Percentiles rank a stretch among this genome's conserved stretches.
Conservation (phyloP, 306 rosid genomes). For the Begonia fuchsioides region DNA sequence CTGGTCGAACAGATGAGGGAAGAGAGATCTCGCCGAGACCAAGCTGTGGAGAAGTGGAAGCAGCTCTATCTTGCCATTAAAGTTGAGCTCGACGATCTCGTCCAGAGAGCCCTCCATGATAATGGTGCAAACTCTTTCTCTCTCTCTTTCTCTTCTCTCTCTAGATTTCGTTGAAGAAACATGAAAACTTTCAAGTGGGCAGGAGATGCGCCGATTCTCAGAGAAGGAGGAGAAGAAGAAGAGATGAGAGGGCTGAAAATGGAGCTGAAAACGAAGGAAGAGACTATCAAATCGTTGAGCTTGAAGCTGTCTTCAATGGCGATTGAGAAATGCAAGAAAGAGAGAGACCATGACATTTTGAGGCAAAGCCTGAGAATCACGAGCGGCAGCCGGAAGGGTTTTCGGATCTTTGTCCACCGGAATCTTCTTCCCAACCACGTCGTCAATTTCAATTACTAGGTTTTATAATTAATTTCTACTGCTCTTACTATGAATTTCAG, state of each 20-base stretch:
- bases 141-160: neutral
- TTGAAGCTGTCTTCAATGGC: slow-evolving; percentile 33
- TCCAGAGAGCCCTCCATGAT: slow-evolving; percentile 45
- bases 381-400: slow-evolving; percentile 27
- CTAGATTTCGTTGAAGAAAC: neutral
- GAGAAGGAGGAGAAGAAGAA: slow-evolving; percentile 25
- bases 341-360: slow-evolving; percentile 66
- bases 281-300: slow-evolving; percentile 28
- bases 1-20: slow-evolving; percentile 52
- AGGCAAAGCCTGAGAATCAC: slow-evolving; percentile 84
- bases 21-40: slow-evolving; percentile 67
- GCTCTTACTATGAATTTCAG: too few species aligned
- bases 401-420: slow-evolving; percentile 18
- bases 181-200: too few species aligned
- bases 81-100: slow-evolving; percentile 83
- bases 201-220: too few species aligned
- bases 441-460: neutral
- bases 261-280: slow-evolving; percentile 55
- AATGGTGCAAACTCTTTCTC: slow-evolving; percentile 18
- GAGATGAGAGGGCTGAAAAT: slow-evolving; percentile 42
- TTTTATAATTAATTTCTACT: too few species aligned
- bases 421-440: slow-evolving; percentile 16
- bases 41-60: slow-evolving; percentile 90
- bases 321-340: slow-evolving; percentile 41
- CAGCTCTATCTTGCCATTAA: slow-evolving; percentile 83